Conservation (phyloP, 2,329 filamentous ascomycete species). For the Zasmidium cellare region DNA sequence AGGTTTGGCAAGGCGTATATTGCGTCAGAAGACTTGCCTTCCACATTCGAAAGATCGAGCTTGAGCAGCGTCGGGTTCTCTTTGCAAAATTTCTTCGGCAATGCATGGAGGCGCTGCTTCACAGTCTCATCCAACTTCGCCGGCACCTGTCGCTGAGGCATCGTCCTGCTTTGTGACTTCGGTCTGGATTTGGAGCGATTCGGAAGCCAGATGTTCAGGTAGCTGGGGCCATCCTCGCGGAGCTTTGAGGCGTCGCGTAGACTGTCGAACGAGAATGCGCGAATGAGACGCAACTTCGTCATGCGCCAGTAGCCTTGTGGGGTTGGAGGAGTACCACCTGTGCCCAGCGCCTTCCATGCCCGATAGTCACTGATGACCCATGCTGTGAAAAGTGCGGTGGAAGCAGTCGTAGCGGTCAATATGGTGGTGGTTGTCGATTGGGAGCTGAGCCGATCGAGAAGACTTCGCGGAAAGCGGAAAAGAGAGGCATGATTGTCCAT, state of each 20-base stretch:
- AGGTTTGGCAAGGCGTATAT: slow-evolving; percentile 13
- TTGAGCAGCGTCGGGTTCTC: slow-evolving; percentile 3
- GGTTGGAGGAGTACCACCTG: slow-evolving; percentile 17
- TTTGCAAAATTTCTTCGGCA: slow-evolving; percentile 10
- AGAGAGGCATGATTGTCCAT: slow-evolving; percentile 1
- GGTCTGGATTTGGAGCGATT: slow-evolving; percentile 7
- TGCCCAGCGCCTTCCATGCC: slow-evolving; percentile 17
- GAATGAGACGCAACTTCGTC: slow-evolving; percentile 16
- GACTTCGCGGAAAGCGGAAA: slow-evolving; percentile 1
- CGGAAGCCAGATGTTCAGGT: slow-evolving; percentile 11
- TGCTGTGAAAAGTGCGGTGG: not conserved
- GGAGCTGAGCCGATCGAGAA: not conserved
- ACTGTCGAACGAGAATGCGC: slow-evolving; percentile 12
- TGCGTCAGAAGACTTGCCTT: slow-evolving; percentile 18
- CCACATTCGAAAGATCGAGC: slow-evolving; percentile 14
- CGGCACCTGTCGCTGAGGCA: slow-evolving; percentile 18
- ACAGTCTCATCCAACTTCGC: slow-evolving; percentile 5
- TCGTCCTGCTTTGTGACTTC: slow-evolving; percentile 9
- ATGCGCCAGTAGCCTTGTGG: slow-evolving; percentile 14
- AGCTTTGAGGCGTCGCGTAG: slow-evolving; percentile 11
- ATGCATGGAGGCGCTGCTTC: slow-evolving; percentile 10
- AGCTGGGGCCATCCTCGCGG: slow-evolving; percentile 5
- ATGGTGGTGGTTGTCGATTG: not conserved
- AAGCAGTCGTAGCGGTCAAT: not conserved
- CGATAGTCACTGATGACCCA: slow-evolving; percentile 14